A percentile compares a stretch with the other conserved stretches of the same genome.
phyloP scores from a whole-genome alignment of 495 filamentous ascomycete genomes.

The Amniculicola lignicola region DNA sequence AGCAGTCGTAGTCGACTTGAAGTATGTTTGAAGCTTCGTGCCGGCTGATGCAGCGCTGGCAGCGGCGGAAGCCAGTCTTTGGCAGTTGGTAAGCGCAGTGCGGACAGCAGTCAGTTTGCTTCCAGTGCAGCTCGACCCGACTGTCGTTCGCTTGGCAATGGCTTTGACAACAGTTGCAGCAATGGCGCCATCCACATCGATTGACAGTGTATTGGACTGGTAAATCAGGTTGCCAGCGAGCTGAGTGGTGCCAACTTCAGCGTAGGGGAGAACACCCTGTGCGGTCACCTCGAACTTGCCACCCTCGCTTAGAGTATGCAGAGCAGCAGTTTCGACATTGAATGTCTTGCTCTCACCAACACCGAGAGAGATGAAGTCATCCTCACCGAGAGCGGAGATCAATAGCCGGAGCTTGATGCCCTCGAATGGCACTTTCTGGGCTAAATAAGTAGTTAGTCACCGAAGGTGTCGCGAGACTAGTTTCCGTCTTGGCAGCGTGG shows the following conservation, averaged over 20 bases:
- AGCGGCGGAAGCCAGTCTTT: constrained; percentile 52
- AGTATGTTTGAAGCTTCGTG: constrained; percentile 51
- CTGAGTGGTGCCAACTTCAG: constrained; percentile 48
- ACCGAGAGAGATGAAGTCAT: constrained; percentile 55
- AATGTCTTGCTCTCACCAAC: constrained; percentile 55
- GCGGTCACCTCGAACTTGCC: constrained; percentile 50
- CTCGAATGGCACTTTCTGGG: constrained; percentile 52
- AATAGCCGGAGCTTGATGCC: constrained; percentile 55
- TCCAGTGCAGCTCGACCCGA: constrained; percentile 50
- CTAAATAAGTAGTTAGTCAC: constrained; percentile 35
- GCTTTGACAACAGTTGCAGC: constrained; percentile 44
- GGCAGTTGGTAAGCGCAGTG: constrained; percentile 51
- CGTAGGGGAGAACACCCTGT: constrained; percentile 50
- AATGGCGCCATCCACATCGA: constrained; percentile 52
- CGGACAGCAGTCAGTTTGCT: constrained; percentile 43
- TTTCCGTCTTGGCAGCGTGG: not conserved
- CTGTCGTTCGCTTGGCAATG: constrained; percentile 50
- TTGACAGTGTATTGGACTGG: constrained; percentile 47
- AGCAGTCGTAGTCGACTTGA: constrained; percentile 53
- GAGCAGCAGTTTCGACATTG: constrained; percentile 56
- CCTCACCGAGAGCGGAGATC: constrained; percentile 46
- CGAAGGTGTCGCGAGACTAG: not conserved
- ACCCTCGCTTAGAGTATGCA: constrained; percentile 54
- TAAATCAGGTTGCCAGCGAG: constrained; percentile 46
- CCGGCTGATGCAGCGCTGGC: constrained; percentile 52